Base-by-base conservation (phyloP, 2,329 filamentous ascomycete genomes). In the Fusarium sp. region DNA sequence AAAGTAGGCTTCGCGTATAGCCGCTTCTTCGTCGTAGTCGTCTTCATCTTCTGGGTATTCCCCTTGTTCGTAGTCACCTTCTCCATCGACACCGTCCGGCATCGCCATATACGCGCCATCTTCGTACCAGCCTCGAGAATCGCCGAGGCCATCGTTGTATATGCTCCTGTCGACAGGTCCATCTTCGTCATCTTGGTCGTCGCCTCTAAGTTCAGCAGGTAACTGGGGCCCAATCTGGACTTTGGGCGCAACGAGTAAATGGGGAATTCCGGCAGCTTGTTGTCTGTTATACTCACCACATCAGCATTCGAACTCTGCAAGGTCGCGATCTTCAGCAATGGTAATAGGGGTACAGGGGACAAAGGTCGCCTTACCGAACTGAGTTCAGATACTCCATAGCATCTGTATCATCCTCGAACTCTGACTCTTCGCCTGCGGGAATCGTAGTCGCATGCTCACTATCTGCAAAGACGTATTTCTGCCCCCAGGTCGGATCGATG, bases 71-170 rank as follows among this genome's bases (percentile, higher is more conserved):
- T 75, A 62, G 20, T 73, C 70, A 16, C 71, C 60, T 16, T 76
- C 70, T 25, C 78, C 77, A 13, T 77, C 75, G 46, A 78, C 69
- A 25, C 71, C 71, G 29, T 84, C 81, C 0, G 88, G 85, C 5
- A 86, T 83, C 6, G 90, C 92, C 25, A 91, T 88, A 78, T 94
- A 97, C 40, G 93, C 92, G 51, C 94, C 94, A 72, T 97, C 92
- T 18, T 89, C 83, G 77, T 93, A 96, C 75, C 88, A 90, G 13
- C 91, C 92, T 58, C 86, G 81, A 24, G 84, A 82, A 73, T 91
- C 87, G 56, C 85, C 84, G 22, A 80, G 67, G 8, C 84, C 84
- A 60, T 82, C 77, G 11, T 83, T 75, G 74, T 89, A 89, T 44
- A 86, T 83, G 32, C 76, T 78, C 53, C 80, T 78, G 62, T 85